These are phyloP conservation scores for Striga hermonthica DNA, from an alignment of 305 asterid species.

Conservation along the genomic window DNA sequence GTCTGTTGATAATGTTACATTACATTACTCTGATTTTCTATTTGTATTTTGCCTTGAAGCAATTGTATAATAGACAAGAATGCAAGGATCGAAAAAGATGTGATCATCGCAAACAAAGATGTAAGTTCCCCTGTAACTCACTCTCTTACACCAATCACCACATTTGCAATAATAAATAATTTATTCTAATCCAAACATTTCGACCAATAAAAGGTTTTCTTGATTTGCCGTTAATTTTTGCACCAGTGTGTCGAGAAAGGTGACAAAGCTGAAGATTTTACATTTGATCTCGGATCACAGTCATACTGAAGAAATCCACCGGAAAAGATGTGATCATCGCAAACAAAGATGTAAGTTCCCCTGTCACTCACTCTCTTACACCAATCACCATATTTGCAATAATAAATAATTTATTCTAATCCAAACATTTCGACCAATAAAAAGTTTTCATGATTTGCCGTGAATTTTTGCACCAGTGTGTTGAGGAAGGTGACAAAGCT, in stretches of 20 bases:
- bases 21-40: neutral
- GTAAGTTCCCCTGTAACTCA: constrained; percentile 40
- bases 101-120: constrained; percentile 74
- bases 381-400: neutral
- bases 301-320: too few relatives aligned
- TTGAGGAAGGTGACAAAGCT: constrained; percentile 76
- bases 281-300: constrained; percentile 82
- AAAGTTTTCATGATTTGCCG: neutral
- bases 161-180: neutral
- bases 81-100: constrained; percentile 79
- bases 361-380: neutral
- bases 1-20: neutral
- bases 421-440: constrained; percentile 2
- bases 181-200: neutral
- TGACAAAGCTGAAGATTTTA: constrained; percentile 67
- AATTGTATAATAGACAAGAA: constrained; percentile 97
- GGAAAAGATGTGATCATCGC: constrained; percentile 75
- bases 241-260: constrained; percentile 80
- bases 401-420: neutral
- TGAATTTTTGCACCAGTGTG: constrained; percentile 42
- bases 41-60: constrained; percentile 35
- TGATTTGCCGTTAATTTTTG: neutral
- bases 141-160: neutral
- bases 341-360: constrained; percentile 71
- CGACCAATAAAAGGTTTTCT: neutral